Base-by-base conservation (phyloP, 768 basidiomycete genomes). In the Boletales sp. region DNA sequence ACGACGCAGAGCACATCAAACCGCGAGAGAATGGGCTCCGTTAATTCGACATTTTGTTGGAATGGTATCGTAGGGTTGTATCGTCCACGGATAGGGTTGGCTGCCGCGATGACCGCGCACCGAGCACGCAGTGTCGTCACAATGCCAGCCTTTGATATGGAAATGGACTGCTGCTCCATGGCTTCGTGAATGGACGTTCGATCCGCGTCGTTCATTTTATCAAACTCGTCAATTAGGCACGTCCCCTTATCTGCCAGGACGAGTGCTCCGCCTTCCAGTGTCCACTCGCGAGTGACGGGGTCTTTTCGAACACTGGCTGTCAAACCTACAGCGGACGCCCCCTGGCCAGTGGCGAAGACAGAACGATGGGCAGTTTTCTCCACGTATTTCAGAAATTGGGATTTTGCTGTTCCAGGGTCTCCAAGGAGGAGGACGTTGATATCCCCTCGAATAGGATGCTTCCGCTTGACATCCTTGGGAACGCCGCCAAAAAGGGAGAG, bases 141-240 rank as follows among this genome's bases (percentile, higher is more conserved):
- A 55, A 99, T 99, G 38, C 96, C 96, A 14, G 96, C 96, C 66
- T 99, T 99, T 19, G 95, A 93, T 61, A 99, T 98, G 5, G 96
- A 98, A 57, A 99, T 99, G 12, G 92, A 89, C 68, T 98, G 96
- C 71, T 99, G 96, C 66, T 99, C 96, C 96, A 99, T 99, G 2
- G 96, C 96, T 68, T 99, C 96, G 75, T 98, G 96, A 61, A 99
- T 98, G 5, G 94, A 96, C 14, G 94, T 98, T 59, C 95, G 79
- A 67, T 99, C 95, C 14, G 91, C 81, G 61, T 98, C 96, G 70
- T 98, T 98, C 96, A 99, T 99, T 77, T 99, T 99, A 75, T 99
- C 96, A 67, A 99, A 98, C 68, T 98, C 96, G 71, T 99, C 96
- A 58, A 99, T 99, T 34, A 98, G 75, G 64, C 96, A 98, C 25